These are phyloP conservation scores for Candida rishiriensis DNA, from an alignment of 805 yeast species.

Conservation along the genomic window DNA sequence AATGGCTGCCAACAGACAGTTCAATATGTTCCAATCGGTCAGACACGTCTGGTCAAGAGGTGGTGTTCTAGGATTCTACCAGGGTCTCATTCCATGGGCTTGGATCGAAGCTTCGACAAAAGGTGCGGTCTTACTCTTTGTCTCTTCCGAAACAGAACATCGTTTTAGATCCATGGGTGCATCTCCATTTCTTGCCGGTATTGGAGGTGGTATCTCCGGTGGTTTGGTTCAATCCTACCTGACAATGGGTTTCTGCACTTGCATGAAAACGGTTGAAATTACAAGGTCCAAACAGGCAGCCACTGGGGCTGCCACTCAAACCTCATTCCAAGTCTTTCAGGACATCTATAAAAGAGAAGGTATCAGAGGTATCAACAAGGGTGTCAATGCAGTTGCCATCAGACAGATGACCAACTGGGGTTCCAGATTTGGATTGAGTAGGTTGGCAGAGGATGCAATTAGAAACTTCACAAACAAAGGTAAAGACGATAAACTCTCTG, in stretches of 20 bases:
- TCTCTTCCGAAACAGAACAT: conserved; percentile 89
- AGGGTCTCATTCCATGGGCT: conserved; percentile 98
- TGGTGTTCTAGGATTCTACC: conserved; percentile 88
- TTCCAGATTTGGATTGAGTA: conserved; percentile 87
- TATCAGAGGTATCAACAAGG: conserved; percentile 90
- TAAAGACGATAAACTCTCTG: conserved; percentile 57
- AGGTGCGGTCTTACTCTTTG: conserved; percentile 93
- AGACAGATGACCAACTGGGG: conserved; percentile 99
- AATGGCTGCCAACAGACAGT: conserved; percentile 91
- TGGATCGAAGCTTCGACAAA: conserved; percentile 99
- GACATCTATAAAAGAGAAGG: conserved; percentile 86
- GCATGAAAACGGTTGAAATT: conserved; percentile 98
- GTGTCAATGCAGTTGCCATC: conserved; percentile 98
- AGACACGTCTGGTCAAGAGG: conserved; percentile 88
- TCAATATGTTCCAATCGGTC: conserved; percentile 63
- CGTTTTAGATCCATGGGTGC: conserved; percentile 60
- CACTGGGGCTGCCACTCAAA: conserved; percentile 63
- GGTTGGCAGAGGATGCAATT: conserved; percentile 86
- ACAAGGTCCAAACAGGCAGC: conserved; percentile 76
- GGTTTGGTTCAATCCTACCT: conserved; percentile 95
- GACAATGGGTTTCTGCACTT: conserved; percentile 97
- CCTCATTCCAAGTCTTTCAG: conserved; percentile 81
- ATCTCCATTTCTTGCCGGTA: conserved; percentile 76
- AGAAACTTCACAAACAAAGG: conserved; percentile 54
- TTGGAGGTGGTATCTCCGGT: conserved; percentile 93